A percentile compares a stretch with the other conserved stretches of the same genome.
Evolutionary conservation across 352 stramenopile species (phyloP).

Genomic region (Phytophthora litchii): DNA sequence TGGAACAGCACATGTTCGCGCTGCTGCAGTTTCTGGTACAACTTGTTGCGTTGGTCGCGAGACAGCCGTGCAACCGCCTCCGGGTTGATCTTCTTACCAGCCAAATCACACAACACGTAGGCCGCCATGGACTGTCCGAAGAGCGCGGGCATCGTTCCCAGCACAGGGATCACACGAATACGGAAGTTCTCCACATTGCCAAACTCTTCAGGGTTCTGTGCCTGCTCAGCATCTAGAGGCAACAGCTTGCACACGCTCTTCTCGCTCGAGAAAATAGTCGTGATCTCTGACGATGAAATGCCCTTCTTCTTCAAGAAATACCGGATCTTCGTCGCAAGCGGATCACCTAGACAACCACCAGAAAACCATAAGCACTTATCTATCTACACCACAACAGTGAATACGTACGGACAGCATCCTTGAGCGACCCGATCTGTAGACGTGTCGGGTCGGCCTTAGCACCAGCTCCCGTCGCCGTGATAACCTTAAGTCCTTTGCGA

Average conservation of each 20-base stretch:
- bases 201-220: conserved; percentile 90
- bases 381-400: not conserved
- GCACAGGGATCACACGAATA: conserved; percentile 95
- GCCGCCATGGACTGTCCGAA: conserved; percentile 97
- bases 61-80: conserved; percentile 73
- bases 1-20: conserved; percentile 72
- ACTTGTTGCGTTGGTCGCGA: conserved; percentile 87
- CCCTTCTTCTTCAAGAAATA: conserved; percentile 92
- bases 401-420: conserved; percentile 86
- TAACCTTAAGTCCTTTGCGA: conserved; percentile 76
- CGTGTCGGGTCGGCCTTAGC: conserved; percentile 97
- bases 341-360: conserved; percentile 80
- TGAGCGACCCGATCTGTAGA: conserved; percentile 96
- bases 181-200: conserved; percentile 97
- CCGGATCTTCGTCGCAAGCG: conserved; percentile 95
- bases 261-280: conserved; percentile 95
- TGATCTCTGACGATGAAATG: conserved; percentile 72
- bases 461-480: conserved; percentile 92
- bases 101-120: conserved; percentile 94
- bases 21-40: conserved; percentile 84
- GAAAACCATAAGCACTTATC: conserved; percentile 17
- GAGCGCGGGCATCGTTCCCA: conserved; percentile 95
- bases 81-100: conserved; percentile 87
- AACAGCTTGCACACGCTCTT: conserved; percentile 96
- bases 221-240: conserved; percentile 93